Conservation (phyloP, 257 asterid genomes). For the Avicennia marina region DNA sequence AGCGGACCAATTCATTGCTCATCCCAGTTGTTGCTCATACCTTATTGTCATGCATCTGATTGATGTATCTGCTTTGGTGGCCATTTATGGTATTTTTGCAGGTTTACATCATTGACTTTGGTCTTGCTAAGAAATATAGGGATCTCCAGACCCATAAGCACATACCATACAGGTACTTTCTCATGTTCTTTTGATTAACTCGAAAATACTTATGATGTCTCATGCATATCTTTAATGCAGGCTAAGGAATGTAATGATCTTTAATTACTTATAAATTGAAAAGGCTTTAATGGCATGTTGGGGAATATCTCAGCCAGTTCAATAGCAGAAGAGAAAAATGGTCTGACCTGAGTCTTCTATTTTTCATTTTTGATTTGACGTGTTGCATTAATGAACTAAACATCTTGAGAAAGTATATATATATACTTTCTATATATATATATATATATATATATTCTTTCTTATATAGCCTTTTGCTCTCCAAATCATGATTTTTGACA, state of each 20-base stretch:
- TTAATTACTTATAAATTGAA: neutral
- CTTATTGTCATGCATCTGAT: neutral
- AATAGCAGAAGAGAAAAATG: no score
- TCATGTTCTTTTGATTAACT: constrained; percentile 1
- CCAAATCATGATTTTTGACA: no score
- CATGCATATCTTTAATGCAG: neutral
- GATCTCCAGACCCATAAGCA: constrained; percentile 70
- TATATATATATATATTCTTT: no score
- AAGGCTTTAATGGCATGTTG: neutral
- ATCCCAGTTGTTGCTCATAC: constrained; percentile 2
- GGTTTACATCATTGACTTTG: constrained; percentile 83
- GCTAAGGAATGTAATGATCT: constrained; percentile 10
- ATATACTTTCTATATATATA: no score
- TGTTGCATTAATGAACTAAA: constrained; percentile 2
- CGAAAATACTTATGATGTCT: neutral
- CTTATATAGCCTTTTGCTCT: no score
- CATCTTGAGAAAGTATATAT: no score
- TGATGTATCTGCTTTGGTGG: constrained; percentile 6
- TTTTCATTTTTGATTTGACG: constrained; percentile 6
- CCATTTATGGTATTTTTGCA: constrained; percentile 21
- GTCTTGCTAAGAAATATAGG: constrained; percentile 87
- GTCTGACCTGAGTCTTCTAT: no score
- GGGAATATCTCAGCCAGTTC: no score
- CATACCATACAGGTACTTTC: constrained; percentile 70
- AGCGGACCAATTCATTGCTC: no score